Base-by-base conservation (phyloP, 768 basidiomycete species). In the Podaxis carcinomalis region DNA sequence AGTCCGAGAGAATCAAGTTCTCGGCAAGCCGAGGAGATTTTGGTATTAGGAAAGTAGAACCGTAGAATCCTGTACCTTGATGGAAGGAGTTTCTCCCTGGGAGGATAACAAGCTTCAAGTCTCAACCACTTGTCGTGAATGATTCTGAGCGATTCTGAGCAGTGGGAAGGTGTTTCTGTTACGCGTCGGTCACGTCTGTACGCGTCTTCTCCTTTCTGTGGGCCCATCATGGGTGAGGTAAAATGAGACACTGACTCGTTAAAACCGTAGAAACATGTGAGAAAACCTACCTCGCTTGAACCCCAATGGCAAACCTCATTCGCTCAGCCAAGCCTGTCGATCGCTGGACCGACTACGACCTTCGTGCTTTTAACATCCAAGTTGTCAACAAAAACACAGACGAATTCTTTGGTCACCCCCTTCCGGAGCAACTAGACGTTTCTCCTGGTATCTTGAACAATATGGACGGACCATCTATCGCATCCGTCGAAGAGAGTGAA, bases 181-280 rank as follows among this genome's bases (percentile, higher is more conserved):
- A 57, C 57, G 57, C 57, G 57, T 56, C 25, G 3, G 57, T 57
- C 57, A 57, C 57, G 36, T n/a, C n/a, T n/a, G n/a, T n/a, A n/a
- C 23, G 23, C 23, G 23, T 23, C 23, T 23, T 2, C 23, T 23
- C 23, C 23, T 23, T 23, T 23, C 23, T 23, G 23, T 9, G 28
- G 28, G 2, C 28, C 28, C 0, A 7, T 7, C 28, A 32, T 0
- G 28, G 28, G 28, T 32, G 28, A 1, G 2, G 28, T 32, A 32
- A 32, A 1, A 32, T 32, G 28, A 32, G 28, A 32, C 28, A 27
- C 28, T 32, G 28, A 9, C 28, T 32, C 28, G 9, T 32, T 32
- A 32, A 32, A 32, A 9, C 28, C 28, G 2, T 32, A 32, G 28
- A 32, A 0, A 32, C 28, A 32, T 32, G 28, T 32, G 28, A 32